Base-by-base conservation (phyloP, 306 rosid species). In the Lathyrus oleraceus region DNA sequence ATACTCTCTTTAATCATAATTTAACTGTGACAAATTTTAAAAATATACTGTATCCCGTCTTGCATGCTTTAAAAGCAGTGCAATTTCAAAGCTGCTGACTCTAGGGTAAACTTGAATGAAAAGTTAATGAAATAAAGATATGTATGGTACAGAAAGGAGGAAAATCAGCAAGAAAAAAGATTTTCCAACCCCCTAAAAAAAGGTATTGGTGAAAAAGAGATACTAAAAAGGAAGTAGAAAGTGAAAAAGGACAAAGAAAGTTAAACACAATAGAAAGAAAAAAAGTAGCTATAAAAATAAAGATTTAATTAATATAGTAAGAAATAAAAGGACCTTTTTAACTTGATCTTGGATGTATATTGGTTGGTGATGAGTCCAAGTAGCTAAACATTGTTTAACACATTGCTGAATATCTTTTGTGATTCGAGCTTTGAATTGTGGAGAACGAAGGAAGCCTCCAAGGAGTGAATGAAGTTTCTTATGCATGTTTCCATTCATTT, bases 341-440 rank as follows among this genome's bases (percentile, higher is more conserved):
- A 88, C 82, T 87, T 88, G 72, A 39, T 86, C 92, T 82, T 91
- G 97, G 57, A 94, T 45, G 75, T 84, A 78, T 32, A 88, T 57
- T 8, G 49, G n/a, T 3, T 60, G 69, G 2, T 72, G 83, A 19
- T 51, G 61, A 10, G 48, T 63, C 99, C 99, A 94, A 70, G 84
- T 13, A 51, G 87, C 67, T 7, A 94, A 56, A 69, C 84, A 75
- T 64, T 80, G 84, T 32, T 79, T 77, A 69, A 94, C 95, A 16
- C 91, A 64, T 60, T 66, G 61, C 30, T 94, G 68, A 20, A 94
- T 88, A 61, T 84, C 82, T 54, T 1, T 52, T 70, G 97, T 84
- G 65, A 94, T 91, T 53, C 76, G 70, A 49, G 89, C 76, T 83
- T 94, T 94, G 80, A 88, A 75, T 0, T 71, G 89, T 3, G 92